These are phyloP conservation scores for Barnettozyma sucrosica DNA, from an alignment of 805 yeast species.

Conservation along the genomic window DNA sequence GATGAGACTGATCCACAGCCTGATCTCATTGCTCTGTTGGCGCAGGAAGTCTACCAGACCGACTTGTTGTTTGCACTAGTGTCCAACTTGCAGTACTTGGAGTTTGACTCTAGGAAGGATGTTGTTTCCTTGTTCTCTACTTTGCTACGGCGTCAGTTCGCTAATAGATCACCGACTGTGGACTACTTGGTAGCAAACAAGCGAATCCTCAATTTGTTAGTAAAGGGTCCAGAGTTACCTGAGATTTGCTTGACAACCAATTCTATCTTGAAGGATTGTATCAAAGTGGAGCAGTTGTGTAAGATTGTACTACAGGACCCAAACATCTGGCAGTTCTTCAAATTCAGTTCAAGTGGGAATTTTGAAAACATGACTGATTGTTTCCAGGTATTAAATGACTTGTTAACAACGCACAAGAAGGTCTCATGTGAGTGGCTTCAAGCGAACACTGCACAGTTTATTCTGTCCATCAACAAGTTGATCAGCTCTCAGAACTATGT, in stretches of 20 bases:
- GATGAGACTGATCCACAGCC: conserved; percentile 54
- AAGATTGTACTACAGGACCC: conserved; percentile 52
- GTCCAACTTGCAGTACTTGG: conserved; percentile 56
- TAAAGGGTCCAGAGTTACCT: conserved; percentile 67
- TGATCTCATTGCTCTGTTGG: conserved; percentile 52
- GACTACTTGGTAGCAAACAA: conserved; percentile 61
- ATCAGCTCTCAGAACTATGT: conserved; percentile 81
- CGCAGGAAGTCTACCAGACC: conserved; percentile 70
- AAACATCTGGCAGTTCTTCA: conserved; percentile 76
- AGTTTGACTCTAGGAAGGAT: conserved; percentile 87
- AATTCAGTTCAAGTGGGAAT: conserved; percentile 64
- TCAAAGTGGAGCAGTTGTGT: conserved; percentile 69
- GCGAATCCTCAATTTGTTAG: conserved; percentile 52
- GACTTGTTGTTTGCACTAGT: conserved; percentile 65
- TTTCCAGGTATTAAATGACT: conserved; percentile 67
- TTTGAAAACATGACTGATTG: conserved; percentile 92
- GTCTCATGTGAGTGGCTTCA: conserved; percentile 65
- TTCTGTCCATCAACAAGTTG: conserved; percentile 56
- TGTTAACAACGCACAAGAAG: conserved; percentile 63
- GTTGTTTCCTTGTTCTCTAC: conserved; percentile 68
- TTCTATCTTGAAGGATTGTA: conserved; percentile 75
- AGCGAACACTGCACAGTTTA: conserved; percentile 52
- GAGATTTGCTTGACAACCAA: conserved; percentile 75
- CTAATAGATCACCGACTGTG: conserved; percentile 76
- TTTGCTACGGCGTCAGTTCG: conserved; percentile 71